Base-by-base conservation (phyloP, 2,329 filamentous ascomycete genomes). In the Alternaria brassicae region DNA sequence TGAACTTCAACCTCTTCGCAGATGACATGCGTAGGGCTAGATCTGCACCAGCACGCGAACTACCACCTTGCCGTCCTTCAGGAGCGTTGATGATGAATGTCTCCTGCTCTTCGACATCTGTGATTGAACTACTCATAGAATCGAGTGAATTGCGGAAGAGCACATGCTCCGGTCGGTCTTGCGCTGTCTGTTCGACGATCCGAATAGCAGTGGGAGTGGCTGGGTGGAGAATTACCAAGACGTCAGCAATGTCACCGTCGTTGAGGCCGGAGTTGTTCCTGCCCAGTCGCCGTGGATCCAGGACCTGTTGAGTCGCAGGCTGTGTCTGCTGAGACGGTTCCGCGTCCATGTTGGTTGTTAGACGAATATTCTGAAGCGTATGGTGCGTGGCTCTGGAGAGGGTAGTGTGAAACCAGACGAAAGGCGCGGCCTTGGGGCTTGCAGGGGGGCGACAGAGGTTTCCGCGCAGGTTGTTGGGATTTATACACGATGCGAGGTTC, bases 221-320 rank as follows among this genome's bases (percentile, higher is more conserved):
- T 10, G 94, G 93, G 68, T 96, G 89, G 27, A 98, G 85, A 57
- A 97, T 88, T 79, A 93, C 96, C 65, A 97, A 87, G 68, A 97
- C 92, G 78, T 97, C 93, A 62, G 91, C 87, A 49, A 95, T 86
- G 75, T 97, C 93, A 65, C 91, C 86, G 67, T 93, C 89, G 53
- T 86, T 89, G 61, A 97, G 88, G 56, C 91, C 92, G 39, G 92
- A 95, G 74, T 92, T 91, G 77, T 92, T 90, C 74, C 89, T 85
- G 56, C 92, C 92, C 62, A 91, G 77, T 54, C 92, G 88, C 63
- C 92, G 87, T 39, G 92, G 92, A 75, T 97, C 93, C 65, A 93
- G 81, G 71, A 91, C 87, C 74, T 88, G 88, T 76, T 96, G 93
- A 15, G 93, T 96, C 56, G 89, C 88, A 60, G 81, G 83, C 64